A percentile compares a stretch with the other conserved stretches of the same genome.
Conservation (phyloP, 78 protist genomes). For the Dictyostelium citrinum region DNA sequence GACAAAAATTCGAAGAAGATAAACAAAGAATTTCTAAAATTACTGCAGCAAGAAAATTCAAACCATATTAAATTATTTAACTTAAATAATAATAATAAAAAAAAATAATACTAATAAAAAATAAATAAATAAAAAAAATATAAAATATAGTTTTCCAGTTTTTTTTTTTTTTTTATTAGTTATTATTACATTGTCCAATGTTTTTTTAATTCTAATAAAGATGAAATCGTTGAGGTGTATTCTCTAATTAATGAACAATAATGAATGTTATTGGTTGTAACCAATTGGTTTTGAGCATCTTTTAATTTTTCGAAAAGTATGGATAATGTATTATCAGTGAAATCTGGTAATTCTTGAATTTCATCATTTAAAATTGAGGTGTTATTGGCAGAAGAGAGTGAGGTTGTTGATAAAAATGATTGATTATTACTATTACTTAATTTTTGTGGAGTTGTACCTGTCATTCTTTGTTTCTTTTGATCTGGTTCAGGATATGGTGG, state of each 20-base stretch:
- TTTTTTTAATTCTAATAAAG: constrained; percentile 45
- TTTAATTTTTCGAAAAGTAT: constrained; percentile 20
- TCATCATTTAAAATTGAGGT: neutral
- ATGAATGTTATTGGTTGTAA: neutral
- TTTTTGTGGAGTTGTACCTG: constrained; percentile 5
- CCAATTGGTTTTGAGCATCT: neutral
- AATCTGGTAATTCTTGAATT: constrained; percentile 24
- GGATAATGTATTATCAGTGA: constrained; percentile 12
- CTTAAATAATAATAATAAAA: neutral
- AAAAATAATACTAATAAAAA: neutral
- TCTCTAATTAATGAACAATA: constrained; percentile 39
- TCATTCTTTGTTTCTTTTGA: constrained; percentile 35
- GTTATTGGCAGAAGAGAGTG: neutral
- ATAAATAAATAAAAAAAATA: neutral
- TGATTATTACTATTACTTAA: neutral
- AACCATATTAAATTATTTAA: constrained; percentile 46
- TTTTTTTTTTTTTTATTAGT: neutral
- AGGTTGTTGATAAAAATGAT: neutral
- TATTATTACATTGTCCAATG: constrained; percentile 1
- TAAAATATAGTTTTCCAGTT: neutral
- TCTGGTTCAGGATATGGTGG: constrained; percentile 65
- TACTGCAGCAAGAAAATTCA: constrained; percentile 49
- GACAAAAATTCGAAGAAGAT: constrained; percentile 75
- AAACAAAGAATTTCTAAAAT: constrained; percentile 63
- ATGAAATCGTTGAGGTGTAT: constrained; percentile 27